Evolutionary conservation across 2,329 filamentous ascomycete genomes (phyloP), one percentile per base, ranked within the genome.

Genomic region (Diaporthe ilicicola): DNA sequence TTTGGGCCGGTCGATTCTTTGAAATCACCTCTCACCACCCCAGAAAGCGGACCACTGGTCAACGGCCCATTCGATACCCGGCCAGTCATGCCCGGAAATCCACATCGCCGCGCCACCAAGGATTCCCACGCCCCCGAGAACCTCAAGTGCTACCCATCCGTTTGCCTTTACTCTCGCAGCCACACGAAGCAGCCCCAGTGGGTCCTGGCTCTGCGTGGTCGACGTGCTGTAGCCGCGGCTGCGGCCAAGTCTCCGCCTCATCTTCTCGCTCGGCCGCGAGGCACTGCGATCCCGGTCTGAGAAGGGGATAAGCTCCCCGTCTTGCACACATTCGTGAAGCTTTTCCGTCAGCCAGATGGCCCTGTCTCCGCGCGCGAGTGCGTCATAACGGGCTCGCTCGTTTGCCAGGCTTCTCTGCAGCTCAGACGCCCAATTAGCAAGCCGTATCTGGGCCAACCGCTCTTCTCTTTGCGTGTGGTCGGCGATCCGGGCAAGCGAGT

Each of bases 401-500:
- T 91, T 91, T 34, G 90, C 87, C 1, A 96, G 84, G 76, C 92
- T 94, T 69, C 90, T 89, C 78, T 97, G 93, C 0, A 97, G 84
- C 75, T 96, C 93, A 9, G 90, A 88, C 0, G 94, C 94, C 94
- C 94, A 97, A 77, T 92, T 93, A 1, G 91, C 92, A 22, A 97
- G 85, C 8, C 91, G 87, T n/a, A 95, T 86, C 67, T 80, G 82
- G 2, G 81, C 79, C 15, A 80, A 75, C 10, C 77, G 76, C 61
- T 80, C 78, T 34, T 82, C 79, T 37, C 77, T 76, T 69, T 78
- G 75, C 17, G 77, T 75, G 73, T 81, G 76, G 61, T 81, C 88
- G 48, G 87, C 83, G 67, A 92, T 84, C 69, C 89, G 84, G 7
- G 90, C 88, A 61, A 93, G 82, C 6, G 90, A 85, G 75, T 89